These are phyloP conservation scores for Ambrosiella xylebori DNA, from an alignment of 2,329 filamentous ascomycete genomes.

Conservation along the genomic window DNA sequence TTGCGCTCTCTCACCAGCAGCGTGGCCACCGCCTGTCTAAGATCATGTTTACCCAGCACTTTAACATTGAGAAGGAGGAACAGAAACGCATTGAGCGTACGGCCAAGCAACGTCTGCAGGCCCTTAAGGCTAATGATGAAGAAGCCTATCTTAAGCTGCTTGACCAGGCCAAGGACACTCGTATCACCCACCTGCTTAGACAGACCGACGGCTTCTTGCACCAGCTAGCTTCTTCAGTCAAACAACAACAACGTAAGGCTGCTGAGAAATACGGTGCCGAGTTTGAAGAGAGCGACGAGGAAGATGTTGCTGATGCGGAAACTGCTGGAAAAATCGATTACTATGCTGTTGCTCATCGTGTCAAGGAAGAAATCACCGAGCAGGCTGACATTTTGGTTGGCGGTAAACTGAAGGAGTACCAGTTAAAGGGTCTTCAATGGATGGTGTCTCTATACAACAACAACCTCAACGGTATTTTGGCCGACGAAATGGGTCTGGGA, in stretches of 20 bases:
- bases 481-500: slow-evolving; percentile 98
- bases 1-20: slow-evolving; percentile 47
- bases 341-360: slow-evolving; percentile 91
- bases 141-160: slow-evolving; percentile 96
- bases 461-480: slow-evolving; percentile 95
- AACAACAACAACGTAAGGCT: slow-evolving; percentile 75
- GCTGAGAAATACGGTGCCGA: slow-evolving; percentile 57
- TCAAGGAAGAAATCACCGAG: slow-evolving; percentile 75
- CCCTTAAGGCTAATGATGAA: slow-evolving; percentile 96
- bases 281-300: slow-evolving; percentile 34
- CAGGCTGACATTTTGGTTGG: slow-evolving; percentile 81
- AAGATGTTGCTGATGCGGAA: slow-evolving; percentile 51
- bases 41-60: slow-evolving; percentile 76
- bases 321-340: slow-evolving; percentile 81
- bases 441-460: slow-evolving; percentile 99
- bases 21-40: slow-evolving; percentile 77
- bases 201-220: slow-evolving; percentile 97
- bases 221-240: slow-evolving; percentile 86
- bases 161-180: slow-evolving; percentile 96
- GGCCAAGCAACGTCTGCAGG: slow-evolving; percentile 97
- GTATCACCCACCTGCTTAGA: slow-evolving; percentile 90
- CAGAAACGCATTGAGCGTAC: slow-evolving; percentile 96
- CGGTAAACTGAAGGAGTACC: slow-evolving; percentile 89
- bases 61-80: slow-evolving; percentile 97
- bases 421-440: slow-evolving; percentile 96